Conservation (phyloP, 257 asterid species). For the Penstemon newberryi region DNA sequence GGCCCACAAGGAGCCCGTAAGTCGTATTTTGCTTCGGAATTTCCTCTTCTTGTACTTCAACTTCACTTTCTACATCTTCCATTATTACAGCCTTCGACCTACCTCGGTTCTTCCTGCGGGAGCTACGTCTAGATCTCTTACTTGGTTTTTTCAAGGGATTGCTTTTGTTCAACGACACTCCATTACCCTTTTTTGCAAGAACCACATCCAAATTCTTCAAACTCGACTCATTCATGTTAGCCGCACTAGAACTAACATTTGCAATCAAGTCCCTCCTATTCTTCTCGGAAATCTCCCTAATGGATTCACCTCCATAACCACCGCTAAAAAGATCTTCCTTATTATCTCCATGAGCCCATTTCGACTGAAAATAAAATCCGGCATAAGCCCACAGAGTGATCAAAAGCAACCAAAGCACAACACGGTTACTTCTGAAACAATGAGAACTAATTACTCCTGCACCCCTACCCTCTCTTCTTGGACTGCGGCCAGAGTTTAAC, state of each 20-base stretch:
- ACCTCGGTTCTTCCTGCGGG: slow-evolving; percentile 50
- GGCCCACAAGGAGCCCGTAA: slow-evolving; percentile 82
- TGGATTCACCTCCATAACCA: slow-evolving; percentile 63
- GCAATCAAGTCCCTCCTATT: slow-evolving; percentile 53
- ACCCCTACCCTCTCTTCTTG: slow-evolving; percentile 55
- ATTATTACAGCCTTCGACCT: slow-evolving; percentile 42
- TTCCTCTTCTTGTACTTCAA: slow-evolving; percentile 61
- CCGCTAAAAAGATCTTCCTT: slow-evolving; percentile 90
- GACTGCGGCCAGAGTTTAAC: slow-evolving; percentile 62
- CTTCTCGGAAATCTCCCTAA: slow-evolving; percentile 37
- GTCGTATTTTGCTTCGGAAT: slow-evolving; percentile 74
- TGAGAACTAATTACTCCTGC: slow-evolving; percentile 36
- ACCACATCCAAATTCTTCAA: slow-evolving; percentile 34
- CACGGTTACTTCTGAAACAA: slow-evolving; percentile 72
- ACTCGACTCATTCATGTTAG: slow-evolving; percentile 36
- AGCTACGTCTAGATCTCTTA: slow-evolving; percentile 50
- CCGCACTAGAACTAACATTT: slow-evolving; percentile 42
- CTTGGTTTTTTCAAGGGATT: slow-evolving; percentile 46
- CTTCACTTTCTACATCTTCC: slow-evolving; percentile 44
- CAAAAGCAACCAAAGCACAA: slow-evolving; percentile 89
- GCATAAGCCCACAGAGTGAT: slow-evolving; percentile 98
- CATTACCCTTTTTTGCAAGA: slow-evolving; percentile 44
- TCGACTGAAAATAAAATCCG: slow-evolving; percentile 86
- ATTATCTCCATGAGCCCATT: slow-evolving; percentile 98
- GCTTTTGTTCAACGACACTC: slow-evolving; percentile 30